Evolutionary conservation across 805 yeast species (phyloP), one percentile per base, ranked within the genome.

Genomic region (Kuraishia borneana): DNA sequence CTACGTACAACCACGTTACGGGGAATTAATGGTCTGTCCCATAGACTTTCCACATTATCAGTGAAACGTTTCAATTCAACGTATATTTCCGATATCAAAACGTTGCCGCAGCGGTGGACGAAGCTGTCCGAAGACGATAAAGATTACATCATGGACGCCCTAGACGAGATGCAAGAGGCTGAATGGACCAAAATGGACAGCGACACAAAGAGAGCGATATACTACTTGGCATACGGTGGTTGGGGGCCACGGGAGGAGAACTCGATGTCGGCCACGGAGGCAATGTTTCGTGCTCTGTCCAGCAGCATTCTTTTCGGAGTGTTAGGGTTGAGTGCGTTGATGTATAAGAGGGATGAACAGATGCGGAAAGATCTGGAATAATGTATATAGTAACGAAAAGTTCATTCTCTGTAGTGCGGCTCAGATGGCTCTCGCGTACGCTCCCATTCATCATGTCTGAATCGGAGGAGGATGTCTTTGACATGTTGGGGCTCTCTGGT

Each of bases 181-280:
- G 52, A 50, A 10, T 61, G 67, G 67, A 43, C 43, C 21, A 49
- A 47, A 34, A 58, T 73, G 42, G 58, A 65, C 21, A 35, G 47
- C 14, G 75, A 68, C 39, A 79, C 73, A 50, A 73, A 73, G 59
- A 63, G 59, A 47, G 77, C 79, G 18, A 70, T 72, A 17, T 70
- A 68, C 51, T 73, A 63, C 53, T 66, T 73, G 37, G 66, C 76
- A 17, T 73, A 70, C 44, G 81, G 81, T 18, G 63, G 61, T 41
- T 73, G 80, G 80, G 81, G 81, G 14, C 74, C 80, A 40, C 61
- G 81, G 53, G 62, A 59, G 36, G 26, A 26, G 4, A 39, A 39
- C 6, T 23, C 37, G 17, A 38, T 58, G 47, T 54, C 43, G 18
- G 20, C 44, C 2, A 54, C 61, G 1, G 62, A 58, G 36, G 38